Base-by-base conservation (phyloP, 1,139 yeast genomes). In the Yamadazyma jaroonii region DNA sequence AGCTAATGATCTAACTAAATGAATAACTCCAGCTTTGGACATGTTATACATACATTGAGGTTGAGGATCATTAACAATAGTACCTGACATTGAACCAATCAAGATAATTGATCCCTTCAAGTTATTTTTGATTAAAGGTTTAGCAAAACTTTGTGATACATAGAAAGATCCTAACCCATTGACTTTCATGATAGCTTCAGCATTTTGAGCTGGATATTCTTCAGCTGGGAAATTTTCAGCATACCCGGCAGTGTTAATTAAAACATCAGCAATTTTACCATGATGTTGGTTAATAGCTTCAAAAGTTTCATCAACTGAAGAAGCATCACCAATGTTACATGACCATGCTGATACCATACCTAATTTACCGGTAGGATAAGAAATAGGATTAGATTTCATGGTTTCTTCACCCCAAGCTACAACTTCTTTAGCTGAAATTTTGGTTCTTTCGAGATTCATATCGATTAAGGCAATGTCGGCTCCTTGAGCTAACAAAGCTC, bases 191-290 rank as follows among this genome's bases (percentile, higher is more conserved):
- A 85, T 64, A 25, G 75, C 73, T 52, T 82, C 87, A 38, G 89
- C 86, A 52, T 81, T 81, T 38, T 62, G 56, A 27, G 87, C 77
- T 13, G 92, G 90, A 62, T 84, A 85, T 36, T 83, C 86, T 52
- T 81, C 78, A 22, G 94, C 94, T 3, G 87, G 77, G 62, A 72
- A 77, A 64, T 82, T 84, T 58, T 84, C 89, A 57, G 88, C 81
- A 67, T 81, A 85, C n/a, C 95, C 94, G 9, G 95, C 94, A 35
- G 88, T 73, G 64, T 85, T 84, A 44, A 85, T 73, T 51, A 85
- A 72, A 44, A 84, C 65, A 51, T 81, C 78, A 28, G 88, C 79
- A 35, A 81, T 70, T 45, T 73, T 73, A 35, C 72, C 77, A 58
- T 82, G 87, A 50, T 75, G 80, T 34, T 63, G 64, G 49, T 71